Evolutionary conservation across 176 grass and related monocot species (phyloP), one percentile per base, ranked within the genome.

Genomic region (Pontederia crassipes): DNA sequence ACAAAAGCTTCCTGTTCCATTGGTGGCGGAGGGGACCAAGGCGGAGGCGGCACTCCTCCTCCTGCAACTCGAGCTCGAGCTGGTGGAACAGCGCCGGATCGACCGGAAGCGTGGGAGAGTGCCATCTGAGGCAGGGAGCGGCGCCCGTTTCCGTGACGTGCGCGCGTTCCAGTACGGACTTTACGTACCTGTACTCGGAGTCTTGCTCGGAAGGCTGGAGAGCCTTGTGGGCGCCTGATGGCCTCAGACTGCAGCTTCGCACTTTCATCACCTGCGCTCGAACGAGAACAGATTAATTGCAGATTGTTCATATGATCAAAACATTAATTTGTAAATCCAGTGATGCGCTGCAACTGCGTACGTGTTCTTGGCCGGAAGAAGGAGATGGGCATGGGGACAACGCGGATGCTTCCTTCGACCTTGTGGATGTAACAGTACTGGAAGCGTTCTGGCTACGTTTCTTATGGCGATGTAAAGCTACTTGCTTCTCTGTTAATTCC

Each of bases 1-100:
- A 98, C 24, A 89, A 65, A 50, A 88, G 88, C 60, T 92, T 92
- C 53, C 94, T 67, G 84, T 93, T 98, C 82, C 94, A 93, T 9
- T 84, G 64, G 71, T 92, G 77, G 0, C 84, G 61, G 8, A 93
- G 65, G 0, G 74, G 9, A 1, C 84, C 80, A 11, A 52, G 28
- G 45, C 45, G 20, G 12, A 73, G 71, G 0, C 51, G 47, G 9
- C 12, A 0, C 12, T 76, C 46, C 8, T 18, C 64, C 16, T 67
- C 65, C 0, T 81, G 84, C 2, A 89, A 74, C 49, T 83, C 88
- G 0, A 89, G 70, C 74, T 98, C 94, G 52, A 98, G 79, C 2
- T 81, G 84, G 65, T 92, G 93, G 84, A 98, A 98, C 1, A 92
- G 54, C 57, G 83, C 70, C 26, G 88, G 93, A 61, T 92, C 88